Evolutionary conservation across 768 basidiomycete species (phyloP).

Genomic region (Rhodotorula taiwanensis): DNA sequence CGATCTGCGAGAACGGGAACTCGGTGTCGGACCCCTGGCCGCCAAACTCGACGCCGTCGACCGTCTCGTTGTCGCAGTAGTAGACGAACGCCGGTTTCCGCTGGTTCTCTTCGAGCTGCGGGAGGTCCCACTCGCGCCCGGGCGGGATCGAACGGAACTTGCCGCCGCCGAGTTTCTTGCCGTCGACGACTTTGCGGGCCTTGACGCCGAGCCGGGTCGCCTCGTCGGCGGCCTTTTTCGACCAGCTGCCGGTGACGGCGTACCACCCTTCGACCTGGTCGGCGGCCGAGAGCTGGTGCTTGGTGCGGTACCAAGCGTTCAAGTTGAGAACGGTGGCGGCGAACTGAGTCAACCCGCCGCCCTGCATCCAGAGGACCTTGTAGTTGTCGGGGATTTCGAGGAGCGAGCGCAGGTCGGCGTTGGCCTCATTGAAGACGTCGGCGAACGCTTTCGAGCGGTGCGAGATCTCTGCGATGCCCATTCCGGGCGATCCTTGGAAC

Average conservation of each 20-base stretch:
- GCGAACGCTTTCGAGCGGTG: constrained; percentile 89
- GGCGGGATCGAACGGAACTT: constrained; percentile 55
- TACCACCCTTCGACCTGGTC: constrained; percentile 71
- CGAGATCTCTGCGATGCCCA: constrained; percentile 91
- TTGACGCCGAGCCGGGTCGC: constrained; percentile 60
- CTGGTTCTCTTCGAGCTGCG: constrained; percentile 41
- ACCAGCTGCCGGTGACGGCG: constrained; percentile 87
- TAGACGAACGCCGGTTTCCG: constrained; percentile 80
- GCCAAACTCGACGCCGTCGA: constrained; percentile 86
- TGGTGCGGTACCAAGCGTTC: constrained; percentile 72
- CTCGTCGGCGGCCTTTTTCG: constrained; percentile 75
- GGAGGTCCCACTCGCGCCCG: constrained; percentile 66
- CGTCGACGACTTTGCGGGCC: constrained; percentile 67
- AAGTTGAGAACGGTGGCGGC: constrained; percentile 86
- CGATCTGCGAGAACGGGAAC: constrained; percentile 62
- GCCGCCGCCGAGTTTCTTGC: constrained; percentile 54
- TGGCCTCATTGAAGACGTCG: constrained; percentile 58
- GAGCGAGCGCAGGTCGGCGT: constrained; percentile 63
- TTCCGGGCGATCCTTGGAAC: constrained; percentile 82
- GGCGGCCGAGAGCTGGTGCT: constrained; percentile 54
- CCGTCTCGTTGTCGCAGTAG: constrained; percentile 99
- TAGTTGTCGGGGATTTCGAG: constrained; percentile 78
- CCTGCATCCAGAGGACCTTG: constrained; percentile 83
- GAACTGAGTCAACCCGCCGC: constrained; percentile 87
- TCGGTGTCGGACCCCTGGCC: constrained; percentile 42